These are phyloP conservation scores for Rhizomucor miehei DNA, from an alignment of 371 early-diverging fungal genomes.

Conservation along the genomic window DNA sequence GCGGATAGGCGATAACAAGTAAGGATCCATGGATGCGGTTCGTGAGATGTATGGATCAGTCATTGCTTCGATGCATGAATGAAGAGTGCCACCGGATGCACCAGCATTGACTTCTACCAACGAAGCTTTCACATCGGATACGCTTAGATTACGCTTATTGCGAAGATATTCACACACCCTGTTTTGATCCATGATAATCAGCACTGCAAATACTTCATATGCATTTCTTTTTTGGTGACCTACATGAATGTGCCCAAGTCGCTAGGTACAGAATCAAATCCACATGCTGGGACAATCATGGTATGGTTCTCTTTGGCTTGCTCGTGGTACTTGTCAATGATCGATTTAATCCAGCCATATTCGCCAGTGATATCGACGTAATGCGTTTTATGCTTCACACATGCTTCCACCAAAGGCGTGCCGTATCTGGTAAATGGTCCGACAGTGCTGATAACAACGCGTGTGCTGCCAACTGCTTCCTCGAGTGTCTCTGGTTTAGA, in stretches of 20 bases:
- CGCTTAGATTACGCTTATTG: conserved; percentile 43
- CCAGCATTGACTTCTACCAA: conserved; percentile 48
- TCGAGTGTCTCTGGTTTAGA: conserved; percentile 51
- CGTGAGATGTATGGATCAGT: conserved; percentile 11
- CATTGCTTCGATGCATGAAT: conserved; percentile 35
- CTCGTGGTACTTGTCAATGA: conserved; percentile 68
- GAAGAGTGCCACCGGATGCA: conserved; percentile 61
- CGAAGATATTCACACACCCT: conserved; percentile 51
- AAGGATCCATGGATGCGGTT: conserved; percentile 33
- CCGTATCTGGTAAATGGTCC: conserved; percentile 63
- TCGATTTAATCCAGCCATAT: conserved; percentile 61
- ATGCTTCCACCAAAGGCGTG: conserved; percentile 75
- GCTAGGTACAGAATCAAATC: conserved; percentile 90
- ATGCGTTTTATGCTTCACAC: conserved; percentile 77
- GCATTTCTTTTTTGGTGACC: too few species aligned
- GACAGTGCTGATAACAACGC: conserved; percentile 82
- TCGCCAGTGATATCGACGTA: conserved; percentile 95
- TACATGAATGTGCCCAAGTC: conserved; percentile 70
- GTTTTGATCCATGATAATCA: too few species aligned
- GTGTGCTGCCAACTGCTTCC: conserved; percentile 58
- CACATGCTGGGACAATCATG: conserved; percentile 81
- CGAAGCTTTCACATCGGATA: conserved; percentile 57
- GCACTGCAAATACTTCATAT: too few species aligned
- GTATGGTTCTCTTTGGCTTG: conserved; percentile 64
- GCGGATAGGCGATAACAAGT: conserved; percentile 29